Conservation (phyloP, 371 early-diverging fungal species). For the Entomophthora muscae region DNA sequence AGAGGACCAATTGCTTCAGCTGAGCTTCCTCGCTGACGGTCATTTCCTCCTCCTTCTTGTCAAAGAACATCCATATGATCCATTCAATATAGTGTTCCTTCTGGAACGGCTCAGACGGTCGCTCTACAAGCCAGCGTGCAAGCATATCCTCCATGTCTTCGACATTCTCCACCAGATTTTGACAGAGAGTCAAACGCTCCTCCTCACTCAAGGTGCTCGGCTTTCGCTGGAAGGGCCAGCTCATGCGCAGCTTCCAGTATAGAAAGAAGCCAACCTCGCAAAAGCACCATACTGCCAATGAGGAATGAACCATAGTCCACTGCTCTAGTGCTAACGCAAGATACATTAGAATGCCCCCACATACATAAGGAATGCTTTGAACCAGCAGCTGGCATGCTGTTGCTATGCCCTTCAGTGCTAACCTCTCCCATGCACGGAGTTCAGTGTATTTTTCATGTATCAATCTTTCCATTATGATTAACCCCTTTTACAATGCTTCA, state of each 20-base stretch:
- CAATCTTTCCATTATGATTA: no score
- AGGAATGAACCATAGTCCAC: background rate
- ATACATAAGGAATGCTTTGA: background rate
- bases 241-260: background rate
- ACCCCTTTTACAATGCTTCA: no score
- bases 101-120: background rate
- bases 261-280: background rate
- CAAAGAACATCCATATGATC: background rate
- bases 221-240: background rate
- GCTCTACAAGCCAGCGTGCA: background rate
- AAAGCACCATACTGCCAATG: background rate
- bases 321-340: background rate
- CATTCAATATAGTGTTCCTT: background rate
- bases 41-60: background rate
- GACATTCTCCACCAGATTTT: background rate
- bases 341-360: background rate
- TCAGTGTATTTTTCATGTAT: background rate
- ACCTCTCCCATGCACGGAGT: background rate
- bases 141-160: background rate
- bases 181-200: background rate
- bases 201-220: background rate
- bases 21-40: background rate
- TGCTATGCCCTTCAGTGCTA: background rate
- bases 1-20: background rate
- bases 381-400: background rate